phyloP scores from a whole-genome alignment of 225 moss, liverwort and hornwort genomes.

The Thuidium tamariscinum region DNA sequence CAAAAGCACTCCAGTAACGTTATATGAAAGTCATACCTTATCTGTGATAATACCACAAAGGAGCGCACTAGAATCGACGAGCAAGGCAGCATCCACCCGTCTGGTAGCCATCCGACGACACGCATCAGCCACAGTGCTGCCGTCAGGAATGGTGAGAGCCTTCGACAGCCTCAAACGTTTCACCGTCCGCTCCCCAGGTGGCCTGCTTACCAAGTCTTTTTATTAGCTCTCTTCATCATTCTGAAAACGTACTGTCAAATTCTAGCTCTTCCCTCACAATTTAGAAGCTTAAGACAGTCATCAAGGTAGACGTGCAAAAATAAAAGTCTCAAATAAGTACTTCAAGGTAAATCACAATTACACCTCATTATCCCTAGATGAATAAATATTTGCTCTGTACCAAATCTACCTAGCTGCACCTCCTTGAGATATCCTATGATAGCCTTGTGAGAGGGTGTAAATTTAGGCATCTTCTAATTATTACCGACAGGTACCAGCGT shows the following conservation, averaged over 20 bases:
- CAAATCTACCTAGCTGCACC: not conserved
- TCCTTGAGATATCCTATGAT: not conserved
- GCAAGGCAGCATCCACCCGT: slow-evolving; percentile 95
- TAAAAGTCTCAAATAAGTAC: not conserved
- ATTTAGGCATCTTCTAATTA: not conserved
- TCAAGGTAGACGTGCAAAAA: not conserved
- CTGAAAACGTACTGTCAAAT: not conserved
- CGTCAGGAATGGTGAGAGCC: slow-evolving; percentile 97
- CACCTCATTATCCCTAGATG: not conserved
- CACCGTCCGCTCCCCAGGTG: slow-evolving; percentile 94
- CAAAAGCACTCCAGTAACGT: not conserved
- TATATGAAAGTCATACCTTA: slow-evolving; percentile 41
- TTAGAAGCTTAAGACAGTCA: not conserved
- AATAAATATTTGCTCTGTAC: not conserved
- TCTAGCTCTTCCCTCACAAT: not conserved
- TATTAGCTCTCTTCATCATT: not conserved
- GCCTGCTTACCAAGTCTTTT: not conserved
- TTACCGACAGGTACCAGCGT: not conserved
- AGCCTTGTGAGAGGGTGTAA: not conserved
- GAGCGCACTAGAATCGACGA: slow-evolving; percentile 94
- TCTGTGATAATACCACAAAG: slow-evolving; percentile 98
- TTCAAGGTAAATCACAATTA: not conserved
- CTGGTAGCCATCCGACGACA: slow-evolving; percentile 98
- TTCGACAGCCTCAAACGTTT: slow-evolving; percentile 91
- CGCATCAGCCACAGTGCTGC: slow-evolving; percentile 96